Evolutionary conservation across 352 stramenopile species (phyloP), one percentile per base, ranked within the genome.

Genomic region (Phytophthora rubi): DNA sequence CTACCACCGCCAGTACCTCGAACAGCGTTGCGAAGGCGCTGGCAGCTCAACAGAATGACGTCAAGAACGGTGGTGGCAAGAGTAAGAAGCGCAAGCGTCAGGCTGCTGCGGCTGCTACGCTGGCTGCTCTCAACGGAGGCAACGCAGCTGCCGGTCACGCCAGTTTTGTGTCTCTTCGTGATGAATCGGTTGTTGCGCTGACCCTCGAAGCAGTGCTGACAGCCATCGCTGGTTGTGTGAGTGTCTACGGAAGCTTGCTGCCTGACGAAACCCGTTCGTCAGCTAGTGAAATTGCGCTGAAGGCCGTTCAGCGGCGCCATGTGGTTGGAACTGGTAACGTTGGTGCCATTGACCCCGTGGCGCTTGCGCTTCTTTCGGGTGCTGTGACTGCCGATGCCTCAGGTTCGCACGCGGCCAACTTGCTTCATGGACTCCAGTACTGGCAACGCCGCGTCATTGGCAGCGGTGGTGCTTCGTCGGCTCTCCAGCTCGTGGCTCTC

Each of bases 31-130:
- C 59, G 0, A 68, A 77, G 62, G 66, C 62, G 0, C 26, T 73
- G 39, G 56, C 59, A 2, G 58, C 53, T 37, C 56, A 72, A 21
- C 57, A 74, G 16, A 74, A 67, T 4, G 70, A 70, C 48, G 42
- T 48, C 3, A 75, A 77, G 49, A 63, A 71, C 2, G 60, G 47
- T 18, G 59, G 62, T 53, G 75, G 52, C 26, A 95, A 94, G 65
- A 88, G 83, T 66, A 96, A 96, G 76, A 96, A 96, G 71, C 86
- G 88, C 54, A 94, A 94, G 75, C 88, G 88, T 37, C 83, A 92
- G 58, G 75, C 81, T 28, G 81, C 76, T 21, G 81, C 85, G 30
- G 76, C 85, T 54, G 79, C 90, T 16, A 73, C 78, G 8, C 64
- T 82, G 2, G 75, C 79, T 18, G 76, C 62, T 26, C 55, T 80